These are phyloP conservation scores for Theileria equi DNA, from an alignment of 169 alveolate species.

Conservation along the genomic window DNA sequence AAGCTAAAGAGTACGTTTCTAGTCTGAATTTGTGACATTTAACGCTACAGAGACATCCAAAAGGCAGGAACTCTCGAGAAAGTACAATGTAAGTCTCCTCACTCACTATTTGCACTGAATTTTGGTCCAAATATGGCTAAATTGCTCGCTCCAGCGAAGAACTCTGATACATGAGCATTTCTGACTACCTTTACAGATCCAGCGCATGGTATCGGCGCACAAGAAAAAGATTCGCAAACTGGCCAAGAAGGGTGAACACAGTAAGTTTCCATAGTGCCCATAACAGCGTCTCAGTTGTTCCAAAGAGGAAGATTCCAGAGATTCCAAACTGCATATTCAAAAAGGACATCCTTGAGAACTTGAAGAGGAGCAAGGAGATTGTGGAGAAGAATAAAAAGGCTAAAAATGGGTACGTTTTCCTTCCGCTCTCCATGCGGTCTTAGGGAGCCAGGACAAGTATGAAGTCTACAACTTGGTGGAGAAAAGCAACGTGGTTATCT, in stretches of 20 bases:
- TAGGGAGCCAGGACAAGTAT: not conserved
- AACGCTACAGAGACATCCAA: slow-evolving; percentile 51
- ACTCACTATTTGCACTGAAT: not conserved
- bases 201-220: slow-evolving; percentile 64
- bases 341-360: slow-evolving; percentile 45
- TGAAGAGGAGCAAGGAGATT: slow-evolving; percentile 57
- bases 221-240: slow-evolving; percentile 42
- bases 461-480: not conserved
- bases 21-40: not conserved
- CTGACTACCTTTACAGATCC: slow-evolving; percentile 18
- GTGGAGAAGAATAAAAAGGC: slow-evolving; percentile 20
- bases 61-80: slow-evolving; percentile 60
- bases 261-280: not conserved
- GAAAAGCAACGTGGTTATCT: not conserved
- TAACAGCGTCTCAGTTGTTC: not conserved
- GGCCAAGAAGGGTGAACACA: slow-evolving; percentile 37
- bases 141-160: not conserved
- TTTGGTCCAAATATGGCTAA: not conserved
- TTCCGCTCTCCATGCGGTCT: not conserved
- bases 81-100: slow-evolving; percentile 49
- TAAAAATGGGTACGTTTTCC: not conserved
- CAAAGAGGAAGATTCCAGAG: slow-evolving; percentile 39
- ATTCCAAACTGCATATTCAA: slow-evolving; percentile 66
- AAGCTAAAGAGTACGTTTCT: slow-evolving; percentile 59
- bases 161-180: not conserved